Conservation (phyloP, 352 stramenopile genomes). For the Phytophthora chlamydospora region DNA sequence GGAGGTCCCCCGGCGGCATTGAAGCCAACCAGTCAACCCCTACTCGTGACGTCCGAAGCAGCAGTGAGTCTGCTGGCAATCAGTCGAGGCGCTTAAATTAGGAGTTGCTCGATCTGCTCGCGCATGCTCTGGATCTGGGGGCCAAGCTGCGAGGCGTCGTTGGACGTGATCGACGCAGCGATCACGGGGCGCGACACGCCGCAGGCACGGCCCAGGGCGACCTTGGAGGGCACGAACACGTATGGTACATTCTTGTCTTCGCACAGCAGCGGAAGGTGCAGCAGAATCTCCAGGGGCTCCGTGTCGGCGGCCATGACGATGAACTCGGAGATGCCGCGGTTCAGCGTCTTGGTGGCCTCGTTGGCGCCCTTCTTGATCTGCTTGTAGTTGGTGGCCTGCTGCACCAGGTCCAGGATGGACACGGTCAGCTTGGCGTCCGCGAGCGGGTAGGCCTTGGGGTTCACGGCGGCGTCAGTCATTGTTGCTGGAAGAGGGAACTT, state of each 20-base stretch:
- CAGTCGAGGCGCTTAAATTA: constrained; percentile 94
- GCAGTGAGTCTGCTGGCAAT: constrained; percentile 20
- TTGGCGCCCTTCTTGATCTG: constrained; percentile 99
- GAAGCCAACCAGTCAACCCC: background rate
- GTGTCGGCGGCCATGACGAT: constrained; percentile 99
- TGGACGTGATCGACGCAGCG: constrained; percentile 98
- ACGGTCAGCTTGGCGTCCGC: constrained; percentile 98
- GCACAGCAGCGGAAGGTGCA: constrained; percentile 98
- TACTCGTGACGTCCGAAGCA: background rate
- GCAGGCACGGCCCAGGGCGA: constrained; percentile 98
- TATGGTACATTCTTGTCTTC: constrained; percentile 98
- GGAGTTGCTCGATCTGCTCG: constrained; percentile 99
- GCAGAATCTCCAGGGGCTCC: constrained; percentile 99
- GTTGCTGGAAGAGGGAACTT: constrained; percentile 37
- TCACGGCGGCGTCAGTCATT: constrained; percentile 87
- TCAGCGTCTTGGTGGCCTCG: constrained; percentile 99
- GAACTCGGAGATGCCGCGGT: constrained; percentile 99
- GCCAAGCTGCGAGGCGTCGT: constrained; percentile 99
- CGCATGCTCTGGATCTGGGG: constrained; percentile 99
- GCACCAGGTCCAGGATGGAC: constrained; percentile 98
- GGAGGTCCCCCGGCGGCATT: constrained; percentile 6
- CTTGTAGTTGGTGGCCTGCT: constrained; percentile 99
- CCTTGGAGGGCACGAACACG: constrained; percentile 96
- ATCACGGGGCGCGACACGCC: constrained; percentile 99
- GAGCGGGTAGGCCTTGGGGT: constrained; percentile 97